Percentiles rank a stretch among this genome's conserved stretches.
Evolutionary conservation across 106 monocot genomes (phyloP).

Genomic region (Dactylorhiza incarnata): DNA sequence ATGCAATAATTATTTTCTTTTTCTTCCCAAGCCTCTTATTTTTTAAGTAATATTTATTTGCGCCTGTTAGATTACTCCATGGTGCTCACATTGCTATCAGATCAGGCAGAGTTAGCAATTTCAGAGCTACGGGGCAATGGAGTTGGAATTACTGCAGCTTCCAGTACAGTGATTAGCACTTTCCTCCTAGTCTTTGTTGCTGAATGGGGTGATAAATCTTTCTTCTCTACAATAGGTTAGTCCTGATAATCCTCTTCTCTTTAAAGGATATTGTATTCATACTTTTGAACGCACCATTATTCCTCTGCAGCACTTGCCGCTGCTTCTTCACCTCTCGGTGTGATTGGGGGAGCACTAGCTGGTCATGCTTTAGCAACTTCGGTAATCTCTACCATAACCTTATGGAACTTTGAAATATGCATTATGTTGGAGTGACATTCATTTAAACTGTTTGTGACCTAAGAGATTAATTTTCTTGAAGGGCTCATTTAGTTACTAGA

Average conservation of each 20-base stretch:
- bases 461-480: neutral
- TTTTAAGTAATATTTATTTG: neutral
- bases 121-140: conserved; percentile 82
- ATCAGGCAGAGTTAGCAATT: conserved; percentile 85
- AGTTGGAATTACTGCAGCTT: conserved; percentile 69
- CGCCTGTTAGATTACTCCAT: neutral
- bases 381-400: conserved; percentile 25
- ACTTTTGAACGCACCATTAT: neutral
- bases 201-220: conserved; percentile 99
- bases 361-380: conserved; percentile 92
- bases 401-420: neutral
- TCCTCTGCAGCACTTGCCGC: conserved; percentile 79
- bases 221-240: conserved; percentile 93
- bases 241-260: neutral
- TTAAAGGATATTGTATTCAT: neutral
- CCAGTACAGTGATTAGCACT: conserved; percentile 80
- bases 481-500: too few species aligned
- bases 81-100: neutral
- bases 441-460: neutral
- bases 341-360: conserved; percentile 78
- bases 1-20: too few species aligned
- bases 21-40: neutral
- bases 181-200: conserved; percentile 93
- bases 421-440: neutral
- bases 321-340: conserved; percentile 94